Conservation (phyloP, 768 basidiomycete genomes). For the Lactarius tabidus region DNA sequence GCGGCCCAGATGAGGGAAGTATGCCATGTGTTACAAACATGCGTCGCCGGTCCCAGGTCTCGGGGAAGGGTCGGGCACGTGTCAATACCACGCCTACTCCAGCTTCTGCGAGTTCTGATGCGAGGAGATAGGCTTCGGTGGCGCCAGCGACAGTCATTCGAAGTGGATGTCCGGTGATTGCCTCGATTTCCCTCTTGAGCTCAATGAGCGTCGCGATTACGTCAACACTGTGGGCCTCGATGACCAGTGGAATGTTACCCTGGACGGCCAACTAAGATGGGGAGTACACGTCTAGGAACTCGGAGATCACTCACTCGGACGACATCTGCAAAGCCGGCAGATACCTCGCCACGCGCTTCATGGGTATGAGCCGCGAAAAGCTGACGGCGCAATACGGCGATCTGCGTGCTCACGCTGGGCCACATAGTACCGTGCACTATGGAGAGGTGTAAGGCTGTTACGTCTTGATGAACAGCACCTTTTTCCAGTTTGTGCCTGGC, state of each 20-base stretch:
- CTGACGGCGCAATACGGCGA: slow-evolving; percentile 62
- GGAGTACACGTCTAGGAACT: background rate
- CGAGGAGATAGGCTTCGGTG: slow-evolving; percentile 64
- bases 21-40: slow-evolving; percentile 24
- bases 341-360: slow-evolving; percentile 26
- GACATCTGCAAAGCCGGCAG: slow-evolving; percentile 36
- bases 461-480: slow-evolving; percentile 41
- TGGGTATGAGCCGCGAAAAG: slow-evolving; percentile 43
- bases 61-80: slow-evolving; percentile 36
- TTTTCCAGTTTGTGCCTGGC: slow-evolving; percentile 38
- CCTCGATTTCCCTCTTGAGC: slow-evolving; percentile 62
- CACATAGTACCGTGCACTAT: slow-evolving; percentile 33
- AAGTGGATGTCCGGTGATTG: slow-evolving; percentile 40
- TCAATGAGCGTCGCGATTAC: slow-evolving; percentile 72
- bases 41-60: slow-evolving; percentile 36
- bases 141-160: slow-evolving; percentile 62
- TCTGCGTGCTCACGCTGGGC: slow-evolving; percentile 70
- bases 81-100: slow-evolving; percentile 38
- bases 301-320: slow-evolving; percentile 29
- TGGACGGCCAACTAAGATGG: slow-evolving; percentile 26
- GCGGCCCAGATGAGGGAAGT: background rate
- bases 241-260: slow-evolving; percentile 71
- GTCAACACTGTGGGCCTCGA: slow-evolving; percentile 74
- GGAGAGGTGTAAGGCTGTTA: slow-evolving; percentile 43
- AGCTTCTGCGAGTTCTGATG: slow-evolving; percentile 48